Evolutionary conservation across 1,284 basidiomycete genomes (phyloP), one percentile per base, ranked within the genome.

Genomic region (Boletus smithii): DNA sequence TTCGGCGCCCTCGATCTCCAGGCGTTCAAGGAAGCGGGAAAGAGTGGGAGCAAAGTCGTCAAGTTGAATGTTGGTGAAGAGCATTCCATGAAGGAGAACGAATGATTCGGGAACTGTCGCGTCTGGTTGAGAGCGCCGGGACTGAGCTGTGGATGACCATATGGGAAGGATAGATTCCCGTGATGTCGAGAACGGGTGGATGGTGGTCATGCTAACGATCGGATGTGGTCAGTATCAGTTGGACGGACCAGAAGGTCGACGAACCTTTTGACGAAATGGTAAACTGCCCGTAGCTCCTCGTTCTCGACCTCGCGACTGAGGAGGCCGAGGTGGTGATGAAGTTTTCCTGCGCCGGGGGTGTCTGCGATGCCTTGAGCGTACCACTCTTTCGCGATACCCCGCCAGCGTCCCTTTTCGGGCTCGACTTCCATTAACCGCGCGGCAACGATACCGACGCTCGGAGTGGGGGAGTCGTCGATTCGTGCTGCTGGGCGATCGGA

Each of bases 251-350:
- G 53, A 11, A 35, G 0, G 39, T 29, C 37, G 1, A 69, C 78
- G 44, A 31, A 91, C 91, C 91, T 95, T 71, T 97, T 97, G n/a
- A 85, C 79, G 57, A 95, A 95, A 67, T 97, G 95, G 65, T 99
- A 95, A 9, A 97, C 76, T 0, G 85, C 84, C 8, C 85, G 76
- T n/a, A 95, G 68, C 55, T 97, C 94, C 57, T 95, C 91, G 1
- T 78, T 80, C 49, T 88, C 85, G 17, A 80, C 79, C 59, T 94
- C 91, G 18, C 88, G 76, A 58, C 85, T 88, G 40, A 99, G 74
- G 48, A 97, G 69, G 2, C 93, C 97, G n/a, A 99, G 72, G 64
- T 97, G 91, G 65, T 97, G 92, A 65, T 99, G 95, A 40, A 98
- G 72, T 57, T 94, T 85, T 6, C 95, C 95, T 13, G 85, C 85